Evolutionary conservation across 2,329 filamentous ascomycete species (phyloP), one percentile per base, ranked within the genome.

Genomic region (Penicillium frequentans): DNA sequence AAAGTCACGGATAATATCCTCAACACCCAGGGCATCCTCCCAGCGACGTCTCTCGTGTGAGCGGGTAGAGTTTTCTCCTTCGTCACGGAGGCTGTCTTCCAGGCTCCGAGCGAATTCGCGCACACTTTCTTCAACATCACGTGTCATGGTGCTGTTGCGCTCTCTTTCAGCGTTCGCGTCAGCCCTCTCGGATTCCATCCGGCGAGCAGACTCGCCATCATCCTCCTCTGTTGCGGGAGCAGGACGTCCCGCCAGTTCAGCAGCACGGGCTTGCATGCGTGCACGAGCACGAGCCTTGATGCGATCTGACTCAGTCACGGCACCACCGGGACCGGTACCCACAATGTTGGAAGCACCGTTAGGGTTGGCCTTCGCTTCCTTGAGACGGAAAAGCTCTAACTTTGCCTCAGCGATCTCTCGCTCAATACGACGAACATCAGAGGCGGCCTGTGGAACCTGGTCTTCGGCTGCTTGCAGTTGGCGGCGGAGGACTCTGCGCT

Each of bases 261-360:
- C 95, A 64, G 95, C 93, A 58, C 95, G 89, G 69, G 96, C 93
- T 77, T 98, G 93, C 95, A 99, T 99, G 87, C 97, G 96, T 39
- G 93, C 93, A 77, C 93, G 96, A 31, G 95, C 93, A 65, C 93
- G 87, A 35, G 95, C 95, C 79, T 97, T 98, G 64, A 98, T 85
- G 53, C 93, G 87, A 76, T 99, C 95, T 3, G 91, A 90, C 75
- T 99, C 95, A 0, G 95, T 99, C 43, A 99, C 86, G 45, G 86
- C 79, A 52, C 95, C 95, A 44, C 93, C 93, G 56, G 93, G 93
- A 10, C 95, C 95, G 59, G 93, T 98, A 46, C 95, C 95, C 57
- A 98, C 86, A 61, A 99, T 91, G 29, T 87, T 83, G 21, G 89
- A 82, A 10, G 91, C 88, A 69, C 89, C 91, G 62, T 87, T 84